A percentile compares a stretch with the other conserved stretches of the same genome.
phyloP scores from a whole-genome alignment of 2,329 filamentous ascomycete genomes.

The Hortaea sp. region DNA sequence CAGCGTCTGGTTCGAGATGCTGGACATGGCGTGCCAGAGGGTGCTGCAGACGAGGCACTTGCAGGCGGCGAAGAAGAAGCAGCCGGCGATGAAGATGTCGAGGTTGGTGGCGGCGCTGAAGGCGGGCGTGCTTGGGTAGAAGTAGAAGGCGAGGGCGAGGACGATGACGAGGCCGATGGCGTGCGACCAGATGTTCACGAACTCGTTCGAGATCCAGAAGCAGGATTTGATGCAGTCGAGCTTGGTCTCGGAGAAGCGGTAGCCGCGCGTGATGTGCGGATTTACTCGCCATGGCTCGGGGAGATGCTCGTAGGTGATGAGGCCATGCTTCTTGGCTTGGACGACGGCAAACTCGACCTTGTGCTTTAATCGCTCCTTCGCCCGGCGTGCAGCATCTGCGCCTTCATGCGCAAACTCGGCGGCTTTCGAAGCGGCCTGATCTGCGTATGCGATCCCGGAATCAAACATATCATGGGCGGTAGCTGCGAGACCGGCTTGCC shows the following conservation, averaged over 20 bases:
- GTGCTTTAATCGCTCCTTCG: conserved; percentile 49
- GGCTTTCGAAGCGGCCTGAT: conserved; percentile 66
- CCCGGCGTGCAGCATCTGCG: conserved; percentile 70
- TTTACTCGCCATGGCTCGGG: conserved; percentile 91
- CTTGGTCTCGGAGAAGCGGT: conserved; percentile 88
- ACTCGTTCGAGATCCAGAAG: conserved; percentile 78
- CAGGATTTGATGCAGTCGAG: conserved; percentile 77
- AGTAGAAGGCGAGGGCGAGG: conserved; percentile 83
- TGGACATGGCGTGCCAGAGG: conserved; percentile 98
- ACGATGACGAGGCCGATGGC: conserved; percentile 81
- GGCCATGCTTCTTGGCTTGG: conserved; percentile 66
- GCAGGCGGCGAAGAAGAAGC: conserved; percentile 93
- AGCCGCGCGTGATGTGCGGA: conserved; percentile 81
- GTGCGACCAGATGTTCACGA: conserved; percentile 97
- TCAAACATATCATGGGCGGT: conserved; percentile 65
- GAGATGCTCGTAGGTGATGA: conserved; percentile 82
- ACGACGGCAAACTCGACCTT: conserved; percentile 78
- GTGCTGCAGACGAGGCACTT: conserved; percentile 92
- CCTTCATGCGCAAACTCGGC: conserved; percentile 70
- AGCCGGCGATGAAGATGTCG: conserved; percentile 80
- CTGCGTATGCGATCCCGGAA: conserved; percentile 68
- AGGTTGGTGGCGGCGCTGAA: conserved; percentile 79
- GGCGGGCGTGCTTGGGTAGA: conserved; percentile 80
- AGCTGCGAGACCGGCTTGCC: conserved; percentile 64
- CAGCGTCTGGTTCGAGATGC: conserved; percentile 77